Conservation (phyloP, 139 green algal genomes). For the Zygnema circumcarinatum region DNA sequence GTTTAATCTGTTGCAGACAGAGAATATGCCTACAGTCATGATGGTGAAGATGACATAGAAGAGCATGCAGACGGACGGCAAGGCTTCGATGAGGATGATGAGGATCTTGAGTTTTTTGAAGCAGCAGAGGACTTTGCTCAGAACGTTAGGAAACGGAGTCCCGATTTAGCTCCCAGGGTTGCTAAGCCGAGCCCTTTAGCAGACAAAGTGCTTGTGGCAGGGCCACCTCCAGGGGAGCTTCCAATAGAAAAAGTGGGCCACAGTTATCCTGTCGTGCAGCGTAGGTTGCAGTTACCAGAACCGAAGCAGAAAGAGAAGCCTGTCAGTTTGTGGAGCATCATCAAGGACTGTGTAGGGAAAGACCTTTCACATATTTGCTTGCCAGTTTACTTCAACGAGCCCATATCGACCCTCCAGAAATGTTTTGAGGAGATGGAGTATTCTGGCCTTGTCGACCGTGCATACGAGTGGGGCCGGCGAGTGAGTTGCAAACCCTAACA, state of each 20-base stretch:
- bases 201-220: not conserved
- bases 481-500: constrained; percentile 36
- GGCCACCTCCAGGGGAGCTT: not conserved
- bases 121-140: constrained; percentile 20
- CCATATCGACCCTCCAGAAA: constrained; percentile 83
- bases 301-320: constrained; percentile 76
- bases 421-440: constrained; percentile 87
- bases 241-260: constrained; percentile 23
- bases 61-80: too few relatives aligned
- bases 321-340: constrained; percentile 85
- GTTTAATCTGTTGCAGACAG: too few relatives aligned
- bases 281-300: constrained; percentile 30
- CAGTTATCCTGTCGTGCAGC: constrained; percentile 13
- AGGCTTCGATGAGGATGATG: not conserved
- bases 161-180: not conserved
- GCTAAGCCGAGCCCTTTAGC: not conserved
- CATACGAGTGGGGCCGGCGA: constrained; percentile 32
- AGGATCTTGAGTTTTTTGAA: constrained; percentile 23
- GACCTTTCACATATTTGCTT: constrained; percentile 77
- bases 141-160: not conserved
- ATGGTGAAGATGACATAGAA: too few relatives aligned
- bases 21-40: too few relatives aligned
- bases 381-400: constrained; percentile 95
- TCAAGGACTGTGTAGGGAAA: constrained; percentile 76
- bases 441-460: constrained; percentile 75